Evolutionary conservation across 2,329 filamentous ascomycete genomes (phyloP).

Genomic region (Monosporascus sp.): DNA sequence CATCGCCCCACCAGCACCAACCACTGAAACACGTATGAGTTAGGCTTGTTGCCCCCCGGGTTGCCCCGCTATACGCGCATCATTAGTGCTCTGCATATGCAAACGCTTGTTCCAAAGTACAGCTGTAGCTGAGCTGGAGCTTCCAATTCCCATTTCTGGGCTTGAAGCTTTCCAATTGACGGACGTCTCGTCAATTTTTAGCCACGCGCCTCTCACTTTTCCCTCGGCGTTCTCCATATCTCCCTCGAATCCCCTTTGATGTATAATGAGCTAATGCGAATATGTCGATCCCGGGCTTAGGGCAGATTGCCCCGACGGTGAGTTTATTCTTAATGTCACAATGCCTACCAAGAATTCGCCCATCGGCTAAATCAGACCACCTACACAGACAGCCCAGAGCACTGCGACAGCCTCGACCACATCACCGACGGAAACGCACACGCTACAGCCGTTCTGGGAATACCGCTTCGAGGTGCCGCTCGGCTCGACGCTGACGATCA

Average conservation of each 20-base stretch:
- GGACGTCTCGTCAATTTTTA: too few relatives aligned
- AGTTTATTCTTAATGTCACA: constrained; percentile 16
- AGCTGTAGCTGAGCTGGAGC: too few relatives aligned
- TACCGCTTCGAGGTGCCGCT: constrained; percentile 72
- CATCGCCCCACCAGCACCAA: too few relatives aligned
- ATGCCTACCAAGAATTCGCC: neutral
- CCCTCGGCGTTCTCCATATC: neutral
- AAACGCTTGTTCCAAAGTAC: too few relatives aligned
- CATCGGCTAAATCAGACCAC: neutral
- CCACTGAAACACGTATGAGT: too few relatives aligned
- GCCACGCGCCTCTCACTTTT: neutral
- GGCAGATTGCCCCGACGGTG: constrained; percentile 60
- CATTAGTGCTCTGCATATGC: too few relatives aligned
- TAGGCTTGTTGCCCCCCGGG: too few relatives aligned
- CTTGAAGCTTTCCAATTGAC: neutral
- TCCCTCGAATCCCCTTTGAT: too few relatives aligned
- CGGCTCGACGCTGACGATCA: constrained; percentile 38
- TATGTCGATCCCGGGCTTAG: constrained; percentile 73
- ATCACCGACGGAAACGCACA: constrained; percentile 41
- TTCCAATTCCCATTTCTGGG: too few relatives aligned
- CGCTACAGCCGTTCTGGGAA: constrained; percentile 62
- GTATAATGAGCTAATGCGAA: constrained; percentile 14
- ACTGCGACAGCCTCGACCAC: constrained; percentile 15
- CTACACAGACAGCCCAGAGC: constrained; percentile 15
- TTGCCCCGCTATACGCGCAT: too few relatives aligned